These are phyloP conservation scores for Niveomyces coronatus DNA, from an alignment of 2,329 filamentous ascomycete genomes.

Conservation along the genomic window DNA sequence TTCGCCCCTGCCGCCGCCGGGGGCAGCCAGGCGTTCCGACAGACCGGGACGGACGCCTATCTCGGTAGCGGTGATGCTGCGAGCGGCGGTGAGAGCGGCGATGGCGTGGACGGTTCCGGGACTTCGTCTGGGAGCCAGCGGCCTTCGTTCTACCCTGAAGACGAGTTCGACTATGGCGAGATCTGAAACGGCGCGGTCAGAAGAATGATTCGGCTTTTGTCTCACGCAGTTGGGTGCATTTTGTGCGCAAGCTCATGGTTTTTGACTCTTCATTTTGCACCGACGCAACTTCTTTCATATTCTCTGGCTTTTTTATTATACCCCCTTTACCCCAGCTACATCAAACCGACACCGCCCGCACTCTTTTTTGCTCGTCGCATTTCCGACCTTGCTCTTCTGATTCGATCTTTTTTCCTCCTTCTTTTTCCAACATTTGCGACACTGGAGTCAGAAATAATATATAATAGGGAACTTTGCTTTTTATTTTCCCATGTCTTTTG, in stretches of 20 bases:
- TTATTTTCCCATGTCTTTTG: background rate
- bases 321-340: background rate
- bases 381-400: no score
- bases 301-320: background rate
- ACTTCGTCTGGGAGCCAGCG: no score
- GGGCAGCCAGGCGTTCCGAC: conserved; percentile 6
- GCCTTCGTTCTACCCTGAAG: conserved; percentile 14
- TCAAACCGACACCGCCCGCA: no score
- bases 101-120: no score
- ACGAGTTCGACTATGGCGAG: conserved; percentile 27
- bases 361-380: no score
- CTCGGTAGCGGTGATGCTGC: no score
- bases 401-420: no score
- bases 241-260: background rate
- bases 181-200: conserved; percentile 19
- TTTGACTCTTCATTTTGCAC: background rate
- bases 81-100: no score
- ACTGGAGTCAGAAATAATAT: background rate
- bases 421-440: no score
- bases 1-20: background rate
- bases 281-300: background rate
- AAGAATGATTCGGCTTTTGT: no score
- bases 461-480: background rate
- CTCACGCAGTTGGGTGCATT: conserved; percentile 1
- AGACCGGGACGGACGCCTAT: conserved; percentile 10